A percentile compares a stretch with the other conserved stretches of the same genome.
Evolutionary conservation across 257 asterid species (phyloP).

Genomic region (Leonotis leonurus): DNA sequence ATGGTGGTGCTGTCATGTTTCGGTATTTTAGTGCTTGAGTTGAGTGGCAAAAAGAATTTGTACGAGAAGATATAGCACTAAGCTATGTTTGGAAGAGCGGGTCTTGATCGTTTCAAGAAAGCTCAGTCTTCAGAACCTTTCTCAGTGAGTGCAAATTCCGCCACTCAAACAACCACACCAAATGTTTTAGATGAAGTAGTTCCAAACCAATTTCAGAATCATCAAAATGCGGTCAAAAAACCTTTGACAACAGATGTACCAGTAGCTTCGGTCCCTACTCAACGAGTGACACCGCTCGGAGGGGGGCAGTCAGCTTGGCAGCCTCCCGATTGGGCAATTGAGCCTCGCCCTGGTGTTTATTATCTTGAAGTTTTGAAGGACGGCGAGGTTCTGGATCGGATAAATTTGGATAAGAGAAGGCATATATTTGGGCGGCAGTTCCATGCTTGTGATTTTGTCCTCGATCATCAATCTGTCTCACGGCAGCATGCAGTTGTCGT

Average conservation of each 20-base stretch:
- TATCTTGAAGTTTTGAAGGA: constrained; percentile 88
- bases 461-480: constrained; percentile 96
- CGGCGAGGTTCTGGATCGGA: constrained; percentile 82
- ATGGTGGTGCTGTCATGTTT: constrained; percentile 10
- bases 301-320: constrained; percentile 92
- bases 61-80: constrained; percentile 12
- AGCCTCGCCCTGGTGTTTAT: constrained; percentile 85
- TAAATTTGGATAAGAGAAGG: constrained; percentile 69
- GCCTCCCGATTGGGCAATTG: constrained; percentile 99
- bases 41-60: constrained; percentile 5
- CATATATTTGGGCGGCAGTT: constrained; percentile 89
- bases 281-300: constrained; percentile 66
- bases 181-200: constrained; percentile 21
- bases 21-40: constrained; percentile 4
- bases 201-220: constrained; percentile 30
- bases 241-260: constrained; percentile 28
- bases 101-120: constrained; percentile 91
- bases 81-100: constrained; percentile 81
- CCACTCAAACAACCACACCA: constrained; percentile 26
- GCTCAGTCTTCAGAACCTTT: constrained; percentile 85
- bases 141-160: constrained; percentile 47
- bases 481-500: constrained; percentile 95
- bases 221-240: constrained; percentile 34
- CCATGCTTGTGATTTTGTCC: constrained; percentile 92
- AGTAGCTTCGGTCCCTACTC: constrained; percentile 34